Percentiles rank a stretch among this genome's conserved stretches.
Conservation (phyloP, 495 filamentous ascomycete species). For the Staphylotrichum tortipilum region DNA sequence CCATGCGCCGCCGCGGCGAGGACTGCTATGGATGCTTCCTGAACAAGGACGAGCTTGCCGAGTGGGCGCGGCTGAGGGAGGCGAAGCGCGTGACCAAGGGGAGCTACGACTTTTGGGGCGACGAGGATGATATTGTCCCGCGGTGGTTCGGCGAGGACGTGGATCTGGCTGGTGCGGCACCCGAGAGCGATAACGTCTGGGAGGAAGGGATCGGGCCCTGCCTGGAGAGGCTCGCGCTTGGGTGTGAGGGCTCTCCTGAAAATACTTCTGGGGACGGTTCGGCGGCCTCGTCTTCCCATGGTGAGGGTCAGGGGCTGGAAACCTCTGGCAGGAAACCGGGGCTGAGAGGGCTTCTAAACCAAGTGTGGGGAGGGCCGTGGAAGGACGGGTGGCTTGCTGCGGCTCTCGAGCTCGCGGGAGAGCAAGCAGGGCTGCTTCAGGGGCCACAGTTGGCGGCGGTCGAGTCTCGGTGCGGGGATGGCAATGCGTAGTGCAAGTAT, state of each 20-base stretch:
- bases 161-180: not conserved
- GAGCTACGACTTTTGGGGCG: not conserved
- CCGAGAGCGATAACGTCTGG: not conserved
- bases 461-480: too few relatives aligned
- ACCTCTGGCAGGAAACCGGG: too few relatives aligned
- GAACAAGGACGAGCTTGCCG: not conserved
- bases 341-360: too few relatives aligned
- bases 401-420: too few relatives aligned
- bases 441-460: too few relatives aligned
- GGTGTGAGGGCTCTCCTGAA: not conserved
- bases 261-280: not conserved
- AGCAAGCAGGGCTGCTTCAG: too few relatives aligned
- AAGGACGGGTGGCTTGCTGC: too few relatives aligned
- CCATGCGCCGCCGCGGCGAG: not conserved
- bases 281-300: not conserved
- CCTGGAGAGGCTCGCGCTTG: not conserved
- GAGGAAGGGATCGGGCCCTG: not conserved
- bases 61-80: not conserved
- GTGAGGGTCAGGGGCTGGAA: not conserved
- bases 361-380: too few relatives aligned
- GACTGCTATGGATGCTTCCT: conserved; percentile 1
- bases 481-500: too few relatives aligned
- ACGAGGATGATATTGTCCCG: not conserved
- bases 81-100: not conserved
- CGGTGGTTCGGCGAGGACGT: not conserved